Evolutionary conservation across 179 eudicot genomes (phyloP).

Genomic region (Dionaea muscipula): DNA sequence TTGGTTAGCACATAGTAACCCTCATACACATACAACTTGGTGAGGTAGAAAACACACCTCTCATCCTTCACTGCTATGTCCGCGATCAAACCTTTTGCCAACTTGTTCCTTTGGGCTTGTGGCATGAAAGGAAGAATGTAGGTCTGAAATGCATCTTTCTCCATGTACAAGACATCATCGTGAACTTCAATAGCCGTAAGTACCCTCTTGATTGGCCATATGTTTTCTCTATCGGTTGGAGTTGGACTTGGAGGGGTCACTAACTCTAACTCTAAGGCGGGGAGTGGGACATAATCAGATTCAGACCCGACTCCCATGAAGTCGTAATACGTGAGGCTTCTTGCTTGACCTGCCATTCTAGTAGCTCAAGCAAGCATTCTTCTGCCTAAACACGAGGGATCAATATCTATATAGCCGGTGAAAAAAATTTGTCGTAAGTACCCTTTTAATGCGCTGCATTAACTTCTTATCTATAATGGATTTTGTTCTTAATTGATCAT

Average conservation of each 20-base stretch:
- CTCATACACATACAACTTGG: background rate
- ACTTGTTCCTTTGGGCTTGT: background rate
- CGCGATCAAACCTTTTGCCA: background rate
- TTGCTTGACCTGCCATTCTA: background rate
- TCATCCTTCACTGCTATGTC: constrained; percentile 7
- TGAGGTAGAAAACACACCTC: constrained; percentile 4
- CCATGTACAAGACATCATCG: constrained; percentile 8
- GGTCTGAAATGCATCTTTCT: constrained; percentile 8
- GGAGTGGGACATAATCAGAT: too few relatives aligned
- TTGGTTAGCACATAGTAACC: constrained; percentile 7
- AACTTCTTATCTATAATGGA: too few relatives aligned
- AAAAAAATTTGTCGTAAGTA: too few relatives aligned
- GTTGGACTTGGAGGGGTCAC: too few relatives aligned
- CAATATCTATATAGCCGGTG: too few relatives aligned
- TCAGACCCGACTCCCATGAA: constrained; percentile 7
- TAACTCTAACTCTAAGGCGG: too few relatives aligned
- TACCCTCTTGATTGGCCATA: constrained; percentile 12
- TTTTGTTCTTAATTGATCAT: too few relatives aligned
- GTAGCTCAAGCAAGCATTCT: too few relatives aligned
- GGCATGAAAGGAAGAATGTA: constrained; percentile 10
- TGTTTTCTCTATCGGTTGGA: background rate
- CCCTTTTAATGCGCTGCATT: too few relatives aligned
- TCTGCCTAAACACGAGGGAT: too few relatives aligned
- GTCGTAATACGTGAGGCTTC: background rate
- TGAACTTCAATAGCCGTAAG: background rate